Conservation (phyloP, 2,329 filamentous ascomycete species). For the Calonectria honghensis region DNA sequence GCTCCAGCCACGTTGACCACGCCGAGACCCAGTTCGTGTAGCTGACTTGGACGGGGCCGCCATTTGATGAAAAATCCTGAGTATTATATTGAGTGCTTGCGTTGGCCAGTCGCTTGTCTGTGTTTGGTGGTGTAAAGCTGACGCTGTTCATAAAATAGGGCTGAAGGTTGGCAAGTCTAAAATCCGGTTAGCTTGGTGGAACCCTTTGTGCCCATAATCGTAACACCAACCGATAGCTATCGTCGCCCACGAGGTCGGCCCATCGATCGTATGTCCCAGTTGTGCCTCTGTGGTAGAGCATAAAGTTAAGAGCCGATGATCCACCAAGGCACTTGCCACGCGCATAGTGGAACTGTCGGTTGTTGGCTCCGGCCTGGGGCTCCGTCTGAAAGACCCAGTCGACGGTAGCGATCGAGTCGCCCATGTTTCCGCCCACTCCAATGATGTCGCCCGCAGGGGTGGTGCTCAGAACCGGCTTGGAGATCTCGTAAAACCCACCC, state of each 20-base stretch:
- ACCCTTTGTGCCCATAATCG: neutral
- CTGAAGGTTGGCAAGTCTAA: slow-evolving; percentile 22
- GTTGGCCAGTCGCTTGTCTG: slow-evolving; percentile 8
- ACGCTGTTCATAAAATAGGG: slow-evolving; percentile 9
- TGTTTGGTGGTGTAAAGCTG: slow-evolving; percentile 13
- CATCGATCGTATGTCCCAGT: slow-evolving; percentile 29
- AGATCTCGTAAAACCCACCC: slow-evolving; percentile 1
- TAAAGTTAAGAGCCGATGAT: slow-evolving; percentile 26
- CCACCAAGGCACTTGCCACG: slow-evolving; percentile 28
- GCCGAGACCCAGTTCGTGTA: slow-evolving; percentile 16
- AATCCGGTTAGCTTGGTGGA: neutral
- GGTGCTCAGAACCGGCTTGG: slow-evolving; percentile 18
- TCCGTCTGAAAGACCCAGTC: slow-evolving; percentile 26
- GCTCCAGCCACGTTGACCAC: slow-evolving; percentile 17
- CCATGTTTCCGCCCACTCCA: slow-evolving; percentile 8
- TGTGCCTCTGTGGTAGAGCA: slow-evolving; percentile 29
- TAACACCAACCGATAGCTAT: slow-evolving; percentile 19
- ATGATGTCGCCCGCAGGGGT: slow-evolving; percentile 12
- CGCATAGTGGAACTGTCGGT: slow-evolving; percentile 30
- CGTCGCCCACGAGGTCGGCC: slow-evolving; percentile 28
- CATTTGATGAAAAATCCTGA: neutral
- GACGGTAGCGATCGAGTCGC: neutral
- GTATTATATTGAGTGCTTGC: neutral
- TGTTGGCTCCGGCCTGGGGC: slow-evolving; percentile 25
- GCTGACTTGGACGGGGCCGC: slow-evolving; percentile 13